Percentiles rank a stretch among this genome's conserved stretches.
phyloP scores from a whole-genome alignment of 2,329 filamentous ascomycete genomes.

The Lecanicillium sp. region DNA sequence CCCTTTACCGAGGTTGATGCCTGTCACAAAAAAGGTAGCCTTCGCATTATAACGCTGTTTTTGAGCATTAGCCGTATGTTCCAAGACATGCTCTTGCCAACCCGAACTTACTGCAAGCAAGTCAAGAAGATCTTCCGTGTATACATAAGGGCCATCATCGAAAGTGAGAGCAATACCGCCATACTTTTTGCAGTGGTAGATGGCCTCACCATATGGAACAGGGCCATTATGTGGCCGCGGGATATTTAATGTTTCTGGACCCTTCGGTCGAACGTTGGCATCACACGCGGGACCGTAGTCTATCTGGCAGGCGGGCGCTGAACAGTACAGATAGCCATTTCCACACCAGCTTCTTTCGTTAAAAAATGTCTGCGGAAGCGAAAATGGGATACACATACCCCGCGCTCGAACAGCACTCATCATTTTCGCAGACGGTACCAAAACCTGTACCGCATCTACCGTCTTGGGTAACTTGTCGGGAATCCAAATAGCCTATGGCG shows the following conservation, averaged over 20 bases:
- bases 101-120: constrained; percentile 17
- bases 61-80: too few species aligned
- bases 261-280: constrained; percentile 43
- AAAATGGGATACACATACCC: constrained; percentile 22
- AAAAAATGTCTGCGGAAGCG: not conserved
- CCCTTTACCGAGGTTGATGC: constrained; percentile 29
- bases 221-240: constrained; percentile 44
- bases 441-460: constrained; percentile 37
- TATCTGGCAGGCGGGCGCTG: constrained; percentile 54
- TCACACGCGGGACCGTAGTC: constrained; percentile 54
- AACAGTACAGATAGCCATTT: constrained; percentile 46
- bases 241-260: constrained; percentile 45
- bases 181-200: constrained; percentile 29
- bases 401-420: constrained; percentile 34
- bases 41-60: constrained; percentile 23
- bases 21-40: constrained; percentile 31
- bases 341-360: constrained; percentile 43
- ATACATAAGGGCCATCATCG: constrained; percentile 37
- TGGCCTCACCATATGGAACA: constrained; percentile 47
- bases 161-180: constrained; percentile 35
- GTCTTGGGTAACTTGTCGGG: constrained; percentile 14
- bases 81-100: not conserved
- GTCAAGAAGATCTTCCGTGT: constrained; percentile 33
- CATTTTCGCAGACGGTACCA: constrained; percentile 22
- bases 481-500: not conserved